phyloP scores from a whole-genome alignment of 2,329 filamentous ascomycete genomes.

The Phialophora verrucosa region DNA sequence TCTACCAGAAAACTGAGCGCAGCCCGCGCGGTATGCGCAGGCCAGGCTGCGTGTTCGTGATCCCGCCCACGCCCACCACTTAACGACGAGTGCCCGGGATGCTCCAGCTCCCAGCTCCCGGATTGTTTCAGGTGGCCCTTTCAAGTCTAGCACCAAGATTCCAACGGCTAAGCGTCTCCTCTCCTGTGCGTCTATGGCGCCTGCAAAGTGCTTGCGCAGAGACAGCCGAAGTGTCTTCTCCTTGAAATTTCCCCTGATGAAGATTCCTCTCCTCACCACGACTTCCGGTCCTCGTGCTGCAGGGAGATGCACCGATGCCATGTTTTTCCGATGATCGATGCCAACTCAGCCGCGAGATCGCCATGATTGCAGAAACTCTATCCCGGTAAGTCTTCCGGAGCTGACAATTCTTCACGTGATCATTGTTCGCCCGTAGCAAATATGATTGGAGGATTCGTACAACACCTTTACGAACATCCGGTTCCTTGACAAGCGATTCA shows the following conservation, averaged over 20 bases:
- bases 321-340: neutral
- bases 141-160: slow-evolving; percentile 14
- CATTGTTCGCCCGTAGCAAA: neutral
- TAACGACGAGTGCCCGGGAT: slow-evolving; percentile 14
- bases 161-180: slow-evolving; percentile 14
- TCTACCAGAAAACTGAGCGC: slow-evolving; percentile 6
- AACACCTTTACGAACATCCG: slow-evolving; percentile 16
- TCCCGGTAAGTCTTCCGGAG: slow-evolving; percentile 3
- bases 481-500: slow-evolving; percentile 1
- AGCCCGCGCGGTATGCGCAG: neutral
- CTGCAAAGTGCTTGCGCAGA: neutral
- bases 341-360: slow-evolving; percentile 9
- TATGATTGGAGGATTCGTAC: slow-evolving; percentile 20
- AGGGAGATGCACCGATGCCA: neutral
- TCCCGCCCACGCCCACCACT: slow-evolving; percentile 3
- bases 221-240: neutral
- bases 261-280: neutral
- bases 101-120: slow-evolving; percentile 18
- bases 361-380: slow-evolving; percentile 3
- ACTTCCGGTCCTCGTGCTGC: neutral
- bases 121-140: slow-evolving; percentile 20
- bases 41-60: neutral
- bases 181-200: slow-evolving; percentile 13
- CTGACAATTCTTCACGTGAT: slow-evolving; percentile 11
- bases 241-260: slow-evolving; percentile 13